Conservation (phyloP, 768 basidiomycete genomes). For the Nevesoporus exiguus region DNA sequence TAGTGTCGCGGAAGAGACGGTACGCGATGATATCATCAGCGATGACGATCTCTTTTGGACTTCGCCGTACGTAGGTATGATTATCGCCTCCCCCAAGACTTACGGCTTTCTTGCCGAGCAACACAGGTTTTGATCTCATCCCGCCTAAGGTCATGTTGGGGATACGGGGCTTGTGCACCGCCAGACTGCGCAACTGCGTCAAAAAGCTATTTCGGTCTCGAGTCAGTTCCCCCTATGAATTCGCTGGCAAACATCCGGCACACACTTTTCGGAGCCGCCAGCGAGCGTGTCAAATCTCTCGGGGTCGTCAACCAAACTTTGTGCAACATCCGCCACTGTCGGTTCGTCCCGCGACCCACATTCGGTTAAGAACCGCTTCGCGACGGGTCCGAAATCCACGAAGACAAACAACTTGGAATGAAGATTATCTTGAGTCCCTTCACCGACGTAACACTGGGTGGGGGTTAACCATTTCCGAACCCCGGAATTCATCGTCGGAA, state of each 20-base stretch:
- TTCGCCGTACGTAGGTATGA: not conserved
- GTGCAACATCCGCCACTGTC: not conserved
- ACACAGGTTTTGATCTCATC: not conserved
- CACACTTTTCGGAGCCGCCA: not conserved
- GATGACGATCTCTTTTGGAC: not conserved
- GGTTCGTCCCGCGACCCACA: constrained; percentile 1
- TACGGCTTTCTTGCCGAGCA: not conserved
- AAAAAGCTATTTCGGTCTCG: not conserved
- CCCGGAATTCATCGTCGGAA: not conserved
- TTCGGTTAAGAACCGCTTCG: not conserved
- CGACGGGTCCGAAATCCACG: not conserved
- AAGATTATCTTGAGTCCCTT: not conserved
- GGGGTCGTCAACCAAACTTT: not conserved
- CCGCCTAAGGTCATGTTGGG: not conserved
- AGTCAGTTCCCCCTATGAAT: not conserved
- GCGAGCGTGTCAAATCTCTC: not conserved
- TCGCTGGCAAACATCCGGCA: not conserved
- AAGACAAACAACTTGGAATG: constrained; percentile 2
- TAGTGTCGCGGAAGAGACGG: not conserved
- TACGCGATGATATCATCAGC: not conserved
- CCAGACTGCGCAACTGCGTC: not conserved
- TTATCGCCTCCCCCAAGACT: not conserved
- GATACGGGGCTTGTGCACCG: not conserved
- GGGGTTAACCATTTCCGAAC: not conserved
- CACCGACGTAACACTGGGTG: not conserved